Evolutionary conservation across 2,329 filamentous ascomycete genomes (phyloP).

Genomic region (Alternaria tenuissima): DNA sequence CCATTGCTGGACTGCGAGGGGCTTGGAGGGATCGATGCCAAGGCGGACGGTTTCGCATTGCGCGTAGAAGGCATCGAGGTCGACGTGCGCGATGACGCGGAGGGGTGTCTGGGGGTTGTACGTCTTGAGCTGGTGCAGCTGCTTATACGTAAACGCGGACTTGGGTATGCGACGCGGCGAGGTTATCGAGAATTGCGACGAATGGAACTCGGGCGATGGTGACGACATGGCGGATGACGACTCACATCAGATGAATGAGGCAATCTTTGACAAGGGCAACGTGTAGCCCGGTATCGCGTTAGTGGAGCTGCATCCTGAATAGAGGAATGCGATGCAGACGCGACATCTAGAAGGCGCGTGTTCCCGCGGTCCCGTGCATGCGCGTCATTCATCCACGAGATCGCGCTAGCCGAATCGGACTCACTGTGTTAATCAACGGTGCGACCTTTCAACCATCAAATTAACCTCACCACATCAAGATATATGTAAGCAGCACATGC

Average conservation of each 20-base stretch:
- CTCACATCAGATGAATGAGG: conserved; percentile 3
- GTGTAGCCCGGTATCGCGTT: background rate
- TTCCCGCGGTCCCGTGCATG: conserved; percentile 45
- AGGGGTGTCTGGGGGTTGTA: conserved; percentile 78
- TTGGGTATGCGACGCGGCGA: conserved; percentile 50
- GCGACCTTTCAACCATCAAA: background rate
- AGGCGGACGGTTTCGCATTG: conserved; percentile 95
- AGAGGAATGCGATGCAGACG: conserved; percentile 10
- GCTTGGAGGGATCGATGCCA: conserved; percentile 74
- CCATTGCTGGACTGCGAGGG: conserved; percentile 95
- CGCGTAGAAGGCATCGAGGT: conserved; percentile 94
- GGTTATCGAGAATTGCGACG: conserved; percentile 55
- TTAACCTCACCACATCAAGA: background rate
- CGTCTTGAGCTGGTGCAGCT: conserved; percentile 77
- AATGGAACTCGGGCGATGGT: conserved; percentile 57
- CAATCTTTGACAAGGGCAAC: background rate
- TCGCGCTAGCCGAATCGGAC: conserved; percentile 25
- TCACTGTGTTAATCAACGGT: background rate
- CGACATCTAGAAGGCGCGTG: conserved; percentile 31
- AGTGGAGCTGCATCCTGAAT: background rate
- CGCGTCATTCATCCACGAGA: conserved; percentile 42
- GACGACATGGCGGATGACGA: conserved; percentile 54
- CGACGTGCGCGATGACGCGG: conserved; percentile 87
- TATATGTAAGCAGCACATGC: background rate
- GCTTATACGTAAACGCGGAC: conserved; percentile 85